phyloP scores from a whole-genome alignment of 495 filamentous ascomycete species.

The Lophium mytilinum region DNA sequence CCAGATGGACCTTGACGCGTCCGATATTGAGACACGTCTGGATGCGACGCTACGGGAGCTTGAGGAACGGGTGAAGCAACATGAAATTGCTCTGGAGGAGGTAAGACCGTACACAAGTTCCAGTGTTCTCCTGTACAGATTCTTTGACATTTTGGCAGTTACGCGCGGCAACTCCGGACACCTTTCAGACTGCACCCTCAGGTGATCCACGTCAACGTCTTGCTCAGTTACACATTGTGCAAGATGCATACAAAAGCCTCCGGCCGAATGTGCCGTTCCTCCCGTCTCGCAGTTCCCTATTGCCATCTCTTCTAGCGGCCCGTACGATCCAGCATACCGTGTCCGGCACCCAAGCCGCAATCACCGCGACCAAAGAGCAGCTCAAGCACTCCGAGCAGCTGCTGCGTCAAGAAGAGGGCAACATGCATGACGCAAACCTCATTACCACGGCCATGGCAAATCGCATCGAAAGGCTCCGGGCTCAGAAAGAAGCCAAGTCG shows the following conservation, averaged over 20 bases:
- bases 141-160: slow-evolving; percentile 1
- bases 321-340: slow-evolving; percentile 56
- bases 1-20: slow-evolving; percentile 22
- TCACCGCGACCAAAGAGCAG: slow-evolving; percentile 45
- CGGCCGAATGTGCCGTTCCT: slow-evolving; percentile 53
- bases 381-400: slow-evolving; percentile 46
- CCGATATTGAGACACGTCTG: slow-evolving; percentile 40
- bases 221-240: slow-evolving; percentile 49
- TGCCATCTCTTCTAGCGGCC: slow-evolving; percentile 64
- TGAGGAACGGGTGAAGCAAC: slow-evolving; percentile 54
- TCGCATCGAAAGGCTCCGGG: slow-evolving; percentile 50
- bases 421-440: slow-evolving; percentile 51
- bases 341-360: slow-evolving; percentile 51
- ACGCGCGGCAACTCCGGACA: slow-evolving; percentile 14
- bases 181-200: slow-evolving; percentile 26
- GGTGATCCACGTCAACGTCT: slow-evolving; percentile 41
- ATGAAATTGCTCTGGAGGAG: slow-evolving; percentile 53
- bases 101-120: slow-evolving; percentile 26
- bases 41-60: slow-evolving; percentile 58
- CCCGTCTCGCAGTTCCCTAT: slow-evolving; percentile 54
- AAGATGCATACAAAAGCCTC: slow-evolving; percentile 55
- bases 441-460: slow-evolving; percentile 48
- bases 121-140: background rate
- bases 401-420: slow-evolving; percentile 51
- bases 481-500: slow-evolving; percentile 43